Evolutionary conservation across 2,329 filamentous ascomycete species (phyloP), one percentile per base, ranked within the genome.

Genomic region (Alternaria conjuncta): DNA sequence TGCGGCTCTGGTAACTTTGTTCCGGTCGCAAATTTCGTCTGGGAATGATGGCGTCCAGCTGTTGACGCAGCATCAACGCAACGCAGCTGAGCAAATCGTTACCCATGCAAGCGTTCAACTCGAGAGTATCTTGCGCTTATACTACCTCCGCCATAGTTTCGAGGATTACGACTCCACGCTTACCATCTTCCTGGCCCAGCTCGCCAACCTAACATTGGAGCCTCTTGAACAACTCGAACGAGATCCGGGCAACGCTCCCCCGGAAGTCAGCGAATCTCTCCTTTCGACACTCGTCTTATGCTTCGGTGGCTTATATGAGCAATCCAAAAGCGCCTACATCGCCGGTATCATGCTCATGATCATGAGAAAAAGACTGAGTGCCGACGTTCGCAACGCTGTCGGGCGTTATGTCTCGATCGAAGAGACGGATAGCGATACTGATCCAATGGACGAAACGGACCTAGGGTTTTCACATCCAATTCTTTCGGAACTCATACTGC

Each of bases 201-300:
- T 69, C 12, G 60, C 57, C 15, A 60, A 65, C 41, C 30, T 57
- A 5, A 59, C 54, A 10, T 55, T 65, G 30, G 28, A 49, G 21
- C 59, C 58, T 15, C 32, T 66, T 10, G 28, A 28, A 41, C 43
- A 44, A 13, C 25, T 60, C 28, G 60, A 63, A 28, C 49, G 53
- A 21, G 28, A 55, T 13, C 56, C 47, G 15, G 32, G 21, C 25
- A 41, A 15, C 41, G 60, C 45, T 12, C 50, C 56, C 9, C 13
- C 5, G 13, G 44, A 45, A 3, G 15, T 55, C 25, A 53, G 63
- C 28, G 55, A 69, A 26, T 20, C 60, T 11, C 45, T 68, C 9
- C 51, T 64, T 3, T 68, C 67, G 7, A 68, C 67, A 18, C 61
- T 70, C 11, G 63, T 68, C 23, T 36, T 70, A 10, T 59, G 46